Base-by-base conservation (phyloP, 1,284 basidiomycete genomes). In the Ganoderma leucocontextum region DNA sequence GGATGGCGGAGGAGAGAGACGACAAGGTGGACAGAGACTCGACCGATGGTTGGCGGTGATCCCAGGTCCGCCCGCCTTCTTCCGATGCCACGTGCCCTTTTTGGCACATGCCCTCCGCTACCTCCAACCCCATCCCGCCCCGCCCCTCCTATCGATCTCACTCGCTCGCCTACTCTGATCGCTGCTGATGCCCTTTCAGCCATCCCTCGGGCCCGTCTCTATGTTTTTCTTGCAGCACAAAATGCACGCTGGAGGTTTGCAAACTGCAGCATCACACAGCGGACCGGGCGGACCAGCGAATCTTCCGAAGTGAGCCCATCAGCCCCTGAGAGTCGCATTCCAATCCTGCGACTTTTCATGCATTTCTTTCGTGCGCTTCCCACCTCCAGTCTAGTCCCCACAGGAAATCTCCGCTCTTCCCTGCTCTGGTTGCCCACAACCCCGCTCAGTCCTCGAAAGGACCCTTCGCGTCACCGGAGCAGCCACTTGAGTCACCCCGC, bases 221-320 rank as follows among this genome's bases (percentile, higher is more conserved):
- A 29, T 25, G 19, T 41, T 61, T 42, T 64, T 35, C 62, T 10
- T 17, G 15, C 65, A 47, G 22, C 52, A 36, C n/a, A 44, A 53
- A 29, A 19, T 41, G 41, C 41, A 41, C 41, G 6, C 41, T 41
- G 12, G 41, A 6, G 13, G 13, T 36, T 13, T 39, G n/a, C 36
- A 13, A 29, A 19, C 9, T 42, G 22, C 60, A 35, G n/a, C 44
- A 47, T 22, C 22, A 12, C 59, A 42, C 7, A 8, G 15, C 64
- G 67, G 63, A 15, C 65, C 65, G 67, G 63, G 63, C 67, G 68
- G 70, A 65, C 68, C 70, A 62, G 22, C 35, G 35, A 47, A 70
- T 65, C 35, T 41, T 58, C 70, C 70, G 70, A 72, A 59, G 70
- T 69, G 67, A 41, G 65, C 59, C 70, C 70, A 72, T 67, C 65